phyloP scores from a whole-genome alignment of 2,329 filamentous ascomycete species.

The Dactylella cylindrospora region DNA sequence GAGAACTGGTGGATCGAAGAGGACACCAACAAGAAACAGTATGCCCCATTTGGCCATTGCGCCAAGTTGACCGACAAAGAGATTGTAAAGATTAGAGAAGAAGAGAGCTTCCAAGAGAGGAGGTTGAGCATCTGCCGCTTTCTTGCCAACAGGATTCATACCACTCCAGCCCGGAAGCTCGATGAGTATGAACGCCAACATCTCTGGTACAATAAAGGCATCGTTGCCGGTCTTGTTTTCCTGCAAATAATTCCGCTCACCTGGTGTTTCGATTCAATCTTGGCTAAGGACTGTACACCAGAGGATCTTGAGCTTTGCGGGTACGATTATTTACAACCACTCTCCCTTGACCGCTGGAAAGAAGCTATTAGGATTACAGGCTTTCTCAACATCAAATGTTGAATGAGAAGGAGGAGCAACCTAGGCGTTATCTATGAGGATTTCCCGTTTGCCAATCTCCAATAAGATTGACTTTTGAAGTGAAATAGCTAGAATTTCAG shows the following conservation, averaged over 20 bases:
- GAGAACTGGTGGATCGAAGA: constrained; percentile 29
- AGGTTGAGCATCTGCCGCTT: constrained; percentile 18
- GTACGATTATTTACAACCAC: constrained; percentile 3
- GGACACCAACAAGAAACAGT: background rate
- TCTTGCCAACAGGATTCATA: constrained; percentile 10
- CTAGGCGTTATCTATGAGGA: no score
- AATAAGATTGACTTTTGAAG: no score
- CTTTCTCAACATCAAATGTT: constrained; percentile 11
- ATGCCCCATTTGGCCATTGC: background rate
- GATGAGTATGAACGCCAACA: constrained; percentile 10
- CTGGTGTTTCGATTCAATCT: constrained; percentile 31
- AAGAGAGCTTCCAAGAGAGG: constrained; percentile 24
- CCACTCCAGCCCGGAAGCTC: constrained; percentile 25
- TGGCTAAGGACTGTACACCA: constrained; percentile 5
- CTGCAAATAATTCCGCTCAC: constrained; percentile 24
- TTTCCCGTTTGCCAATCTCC: no score
- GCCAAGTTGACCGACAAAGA: no score
- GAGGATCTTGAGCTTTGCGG: constrained; percentile 8
- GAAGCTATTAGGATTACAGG: constrained; percentile 10
- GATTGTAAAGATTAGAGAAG: background rate
- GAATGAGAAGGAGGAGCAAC: no score
- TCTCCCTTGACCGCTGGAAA: constrained; percentile 6
- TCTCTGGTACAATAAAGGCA: constrained; percentile 24
- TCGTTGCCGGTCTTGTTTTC: constrained; percentile 25
- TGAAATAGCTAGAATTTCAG: no score